Conservation (phyloP, 1,139 yeast species). For the Saccharomyces hybrid region DNA sequence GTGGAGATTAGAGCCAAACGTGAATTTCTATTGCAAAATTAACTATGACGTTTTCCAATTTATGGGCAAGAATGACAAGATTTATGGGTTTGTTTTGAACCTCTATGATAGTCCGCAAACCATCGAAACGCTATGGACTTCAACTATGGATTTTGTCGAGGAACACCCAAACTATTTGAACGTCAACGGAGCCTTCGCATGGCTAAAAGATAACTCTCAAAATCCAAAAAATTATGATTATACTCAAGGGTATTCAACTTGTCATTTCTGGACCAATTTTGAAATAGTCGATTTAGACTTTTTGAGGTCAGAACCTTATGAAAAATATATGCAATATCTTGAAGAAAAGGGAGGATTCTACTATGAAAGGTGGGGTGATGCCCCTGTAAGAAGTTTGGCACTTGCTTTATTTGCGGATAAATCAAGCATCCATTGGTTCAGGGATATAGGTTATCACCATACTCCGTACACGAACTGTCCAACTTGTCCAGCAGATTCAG, state of each 20-base stretch:
- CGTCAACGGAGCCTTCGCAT: conserved; percentile 60
- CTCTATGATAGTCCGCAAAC: conserved; percentile 71
- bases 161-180: conserved; percentile 53
- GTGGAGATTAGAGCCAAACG: conserved; percentile 87
- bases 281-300: conserved; percentile 79
- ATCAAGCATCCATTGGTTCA: conserved; percentile 73
- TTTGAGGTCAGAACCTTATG: conserved; percentile 64
- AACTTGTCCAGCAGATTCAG: conserved; percentile 33
- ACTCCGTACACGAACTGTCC: conserved; percentile 83
- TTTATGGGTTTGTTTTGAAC: conserved; percentile 75
- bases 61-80: conserved; percentile 59
- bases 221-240: conserved; percentile 22
- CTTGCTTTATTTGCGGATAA: conserved; percentile 59
- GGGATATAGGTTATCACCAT: conserved; percentile 83
- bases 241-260: conserved; percentile 57
- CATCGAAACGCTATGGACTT: conserved; percentile 73
- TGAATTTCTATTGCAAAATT: conserved; percentile 71
- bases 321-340: conserved; percentile 58
- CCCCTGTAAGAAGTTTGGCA: conserved; percentile 88
- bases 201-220: conserved; percentile 63
- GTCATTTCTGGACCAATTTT: conserved; percentile 95
- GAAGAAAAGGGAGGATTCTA: conserved; percentile 77
- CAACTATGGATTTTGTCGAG: conserved; percentile 45
- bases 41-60: conserved; percentile 69
- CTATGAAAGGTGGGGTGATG: conserved; percentile 97